phyloP scores from a whole-genome alignment of 2,329 filamentous ascomycete species.

The Aspergillus pseudonomiae region DNA sequence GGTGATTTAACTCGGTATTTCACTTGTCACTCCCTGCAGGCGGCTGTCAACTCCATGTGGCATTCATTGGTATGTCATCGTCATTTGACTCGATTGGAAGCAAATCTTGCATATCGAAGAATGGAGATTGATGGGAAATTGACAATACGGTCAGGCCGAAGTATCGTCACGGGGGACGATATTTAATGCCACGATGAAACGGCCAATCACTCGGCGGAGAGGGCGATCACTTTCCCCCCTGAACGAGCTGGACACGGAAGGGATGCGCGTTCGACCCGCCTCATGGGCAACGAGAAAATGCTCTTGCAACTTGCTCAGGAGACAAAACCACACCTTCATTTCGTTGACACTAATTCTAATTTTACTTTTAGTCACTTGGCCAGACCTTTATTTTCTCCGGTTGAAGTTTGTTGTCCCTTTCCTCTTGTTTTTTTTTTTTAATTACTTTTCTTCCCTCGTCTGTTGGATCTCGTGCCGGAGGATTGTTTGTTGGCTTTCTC shows the following conservation, averaged over 20 bases:
- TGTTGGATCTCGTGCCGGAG: not conserved
- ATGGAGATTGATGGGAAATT: not conserved
- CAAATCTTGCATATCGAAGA: not conserved
- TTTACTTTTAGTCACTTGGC: constrained; percentile 1
- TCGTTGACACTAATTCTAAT: not conserved
- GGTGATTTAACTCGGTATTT: not conserved
- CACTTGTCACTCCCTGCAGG: not conserved
- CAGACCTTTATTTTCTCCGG: constrained; percentile 8
- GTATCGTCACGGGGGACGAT: not conserved
- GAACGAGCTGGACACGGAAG: constrained; percentile 17
- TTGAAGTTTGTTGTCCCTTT: constrained; percentile 2
- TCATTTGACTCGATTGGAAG: too few species aligned
- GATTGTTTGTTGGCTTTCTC: not conserved
- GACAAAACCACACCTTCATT: not conserved
- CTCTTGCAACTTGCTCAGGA: not conserved
- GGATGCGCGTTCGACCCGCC: constrained; percentile 18
- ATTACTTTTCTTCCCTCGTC: not conserved
- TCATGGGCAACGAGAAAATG: not conserved
- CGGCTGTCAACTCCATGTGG: not conserved
- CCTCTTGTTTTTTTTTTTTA: constrained; percentile 2
- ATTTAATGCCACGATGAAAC: constrained; percentile 1
- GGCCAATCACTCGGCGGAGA: not conserved
- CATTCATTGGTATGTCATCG: too few species aligned
- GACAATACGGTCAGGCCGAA: not conserved
- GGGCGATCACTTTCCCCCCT: constrained; percentile 5